phyloP scores from a whole-genome alignment of 805 yeast species.

The Wickerhamiella nectarea region DNA sequence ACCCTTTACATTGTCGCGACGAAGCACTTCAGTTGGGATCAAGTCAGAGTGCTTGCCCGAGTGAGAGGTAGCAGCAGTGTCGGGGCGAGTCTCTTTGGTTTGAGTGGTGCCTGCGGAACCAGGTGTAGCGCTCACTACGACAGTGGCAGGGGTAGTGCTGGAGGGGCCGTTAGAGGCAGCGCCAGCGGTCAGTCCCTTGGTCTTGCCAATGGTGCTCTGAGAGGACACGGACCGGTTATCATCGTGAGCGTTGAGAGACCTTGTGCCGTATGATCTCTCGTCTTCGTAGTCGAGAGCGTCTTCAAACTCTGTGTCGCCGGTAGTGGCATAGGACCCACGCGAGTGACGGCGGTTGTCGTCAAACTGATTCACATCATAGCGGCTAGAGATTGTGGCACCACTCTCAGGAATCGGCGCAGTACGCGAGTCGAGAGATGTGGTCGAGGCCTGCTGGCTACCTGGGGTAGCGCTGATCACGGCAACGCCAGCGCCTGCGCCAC shows the following conservation, averaged over 20 bases:
- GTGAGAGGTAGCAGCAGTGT: not conserved
- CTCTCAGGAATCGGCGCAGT: constrained; percentile 8
- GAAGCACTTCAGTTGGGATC: constrained; percentile 4
- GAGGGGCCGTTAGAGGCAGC: constrained; percentile 1
- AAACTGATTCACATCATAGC: not conserved
- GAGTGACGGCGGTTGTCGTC: constrained; percentile 6
- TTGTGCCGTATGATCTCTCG: too few species aligned
- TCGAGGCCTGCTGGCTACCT: constrained; percentile 1
- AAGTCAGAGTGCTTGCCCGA: not conserved
- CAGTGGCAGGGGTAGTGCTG: constrained; percentile 2
- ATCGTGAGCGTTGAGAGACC: too few species aligned
- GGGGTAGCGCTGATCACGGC: not conserved
- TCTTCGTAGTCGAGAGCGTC: constrained; percentile 2
- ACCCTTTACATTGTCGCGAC: not conserved
- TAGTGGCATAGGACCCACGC: not conserved
- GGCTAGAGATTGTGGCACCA: constrained; percentile 5
- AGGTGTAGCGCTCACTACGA: not conserved
- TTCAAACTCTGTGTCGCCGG: constrained; percentile 9
- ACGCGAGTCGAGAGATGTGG: constrained; percentile 6
- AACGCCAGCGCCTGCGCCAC: not conserved
- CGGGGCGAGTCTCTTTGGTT: not conserved
- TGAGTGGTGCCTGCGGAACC: not conserved
- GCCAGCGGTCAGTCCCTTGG: not conserved
- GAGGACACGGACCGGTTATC: constrained; percentile 1
- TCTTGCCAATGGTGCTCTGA: constrained; percentile 8